A percentile compares a stretch with the other conserved stretches of the same genome.
These are phyloP conservation scores for Lodderomyces orthopsilosis DNA, from an alignment of 1,139 yeast genomes.

Conservation along the genomic window DNA sequence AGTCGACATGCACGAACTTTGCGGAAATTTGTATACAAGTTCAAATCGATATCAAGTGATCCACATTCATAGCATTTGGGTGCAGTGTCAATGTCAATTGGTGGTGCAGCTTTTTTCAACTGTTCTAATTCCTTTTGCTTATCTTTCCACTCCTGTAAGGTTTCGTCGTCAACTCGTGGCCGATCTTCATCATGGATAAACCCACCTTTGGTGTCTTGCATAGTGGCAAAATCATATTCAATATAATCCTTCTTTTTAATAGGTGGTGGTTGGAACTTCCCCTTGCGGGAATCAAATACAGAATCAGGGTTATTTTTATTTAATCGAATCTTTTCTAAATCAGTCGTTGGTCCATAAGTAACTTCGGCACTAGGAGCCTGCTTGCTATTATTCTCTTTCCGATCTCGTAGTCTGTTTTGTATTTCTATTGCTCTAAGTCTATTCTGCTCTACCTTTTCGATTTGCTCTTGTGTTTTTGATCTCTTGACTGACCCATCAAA, in stretches of 20 bases:
- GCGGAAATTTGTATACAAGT: constrained; percentile 63
- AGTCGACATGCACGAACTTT: constrained; percentile 71
- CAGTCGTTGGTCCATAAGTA: constrained; percentile 5
- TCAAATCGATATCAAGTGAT: constrained; percentile 74
- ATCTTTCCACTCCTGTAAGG: constrained; percentile 77
- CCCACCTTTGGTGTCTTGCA: constrained; percentile 89
- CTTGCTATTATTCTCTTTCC: constrained; percentile 3
- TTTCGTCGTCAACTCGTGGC: constrained; percentile 28
- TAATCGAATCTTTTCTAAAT: constrained; percentile 11
- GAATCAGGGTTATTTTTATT: constrained; percentile 12
- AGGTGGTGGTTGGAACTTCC: constrained; percentile 33
- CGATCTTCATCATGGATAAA: constrained; percentile 52
- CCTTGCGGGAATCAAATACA: constrained; percentile 11
- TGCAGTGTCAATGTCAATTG: constrained; percentile 64
- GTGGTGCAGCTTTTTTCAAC: constrained; percentile 62
- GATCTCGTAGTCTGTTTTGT: constrained; percentile 35
- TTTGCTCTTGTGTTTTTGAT: constrained; percentile 51
- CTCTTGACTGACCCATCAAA: constrained; percentile 15
- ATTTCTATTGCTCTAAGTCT: constrained; percentile 58
- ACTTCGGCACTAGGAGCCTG: neutral
- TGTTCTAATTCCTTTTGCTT: constrained; percentile 47
- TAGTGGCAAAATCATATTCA: constrained; percentile 87
- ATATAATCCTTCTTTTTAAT: constrained; percentile 70
- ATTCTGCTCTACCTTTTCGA: constrained; percentile 52
- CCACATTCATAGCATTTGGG: constrained; percentile 83